Conservation (phyloP, 768 basidiomycete species). For the Tulasnella sp. region DNA sequence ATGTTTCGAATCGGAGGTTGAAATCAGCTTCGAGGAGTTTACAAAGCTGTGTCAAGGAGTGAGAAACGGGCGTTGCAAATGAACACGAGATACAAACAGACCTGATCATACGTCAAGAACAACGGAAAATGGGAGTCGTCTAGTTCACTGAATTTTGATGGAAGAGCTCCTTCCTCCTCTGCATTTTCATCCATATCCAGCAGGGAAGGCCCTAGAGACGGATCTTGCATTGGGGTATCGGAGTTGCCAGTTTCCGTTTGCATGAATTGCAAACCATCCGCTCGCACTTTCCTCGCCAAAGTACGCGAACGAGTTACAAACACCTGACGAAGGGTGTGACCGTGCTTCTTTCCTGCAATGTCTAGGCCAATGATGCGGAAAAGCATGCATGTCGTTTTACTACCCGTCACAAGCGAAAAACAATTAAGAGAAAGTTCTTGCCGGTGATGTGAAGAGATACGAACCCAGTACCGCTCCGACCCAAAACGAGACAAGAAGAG, state of each 20-base stretch:
- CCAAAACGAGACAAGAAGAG: constrained; percentile 30
- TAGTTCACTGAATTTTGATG: constrained; percentile 18
- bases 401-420: not conserved
- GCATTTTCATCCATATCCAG: constrained; percentile 26
- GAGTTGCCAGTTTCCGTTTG: not conserved
- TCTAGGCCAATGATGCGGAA: constrained; percentile 24
- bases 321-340: constrained; percentile 10
- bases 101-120: constrained; percentile 29
- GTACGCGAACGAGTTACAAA: constrained; percentile 30
- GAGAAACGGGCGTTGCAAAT: not conserved
- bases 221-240: not conserved
- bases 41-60: constrained; percentile 13
- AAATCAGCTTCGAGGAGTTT: constrained; percentile 22
- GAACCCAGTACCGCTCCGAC: constrained; percentile 30
- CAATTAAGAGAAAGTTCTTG: not conserved
- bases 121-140: constrained; percentile 29
- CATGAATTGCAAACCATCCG: constrained; percentile 14
- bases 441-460: not conserved
- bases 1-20: not conserved
- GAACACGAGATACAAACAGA: not conserved
- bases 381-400: constrained; percentile 32
- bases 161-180: constrained; percentile 17
- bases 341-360: not conserved
- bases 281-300: constrained; percentile 20
- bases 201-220: not conserved